Base-by-base conservation (phyloP, 176 grass and related monocot genomes). In the Carex littledalei region DNA sequence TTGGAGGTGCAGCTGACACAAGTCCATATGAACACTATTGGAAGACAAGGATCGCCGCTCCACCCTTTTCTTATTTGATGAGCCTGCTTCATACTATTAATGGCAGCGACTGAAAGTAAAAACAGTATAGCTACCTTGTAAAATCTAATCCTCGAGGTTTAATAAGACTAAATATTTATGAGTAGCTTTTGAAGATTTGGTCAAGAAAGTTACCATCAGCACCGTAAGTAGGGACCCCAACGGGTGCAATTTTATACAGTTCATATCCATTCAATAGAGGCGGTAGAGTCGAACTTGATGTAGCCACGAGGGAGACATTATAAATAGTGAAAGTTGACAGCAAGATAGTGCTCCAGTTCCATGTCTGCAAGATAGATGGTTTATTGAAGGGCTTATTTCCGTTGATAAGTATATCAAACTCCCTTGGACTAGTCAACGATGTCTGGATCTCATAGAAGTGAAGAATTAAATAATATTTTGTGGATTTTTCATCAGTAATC, bases 221-320 rank as follows among this genome's bases (percentile, higher is more conserved):
- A 58, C 1, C 14, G 12, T 63, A 14, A 6, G 78, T 62, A 6
- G 53, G 56, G 8, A 63, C 29, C 32, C 8, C 8, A 0, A 12
- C 4, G 16, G 58, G 31, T 34, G 26, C 0, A 35, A 20, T 34
- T 7, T 8, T 63, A 61, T 79, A 92, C 57, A 87, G 52, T 76
- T 92, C 90, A 66, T 85, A 62, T 0, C 77, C 85, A 16, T 81
- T 92, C 49, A 92, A 50, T 22, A 86, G 16, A 16, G 87, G 90
- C 0, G 21, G 83, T 52, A 34, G 87, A 8, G 41, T 73, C 3
- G 87, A 85, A 22, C 52, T 74, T 53, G 77, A 31, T 18, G 8
- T 8, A 49, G 8, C 22, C 22, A 1, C 8, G 7, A 89, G 67
- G 9, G 67, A 56, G 9, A 87, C 18, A 13, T 0, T 61, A 37